Evolutionary conservation across 176 grass and related monocot genomes (phyloP).

Genomic region (Oryza officinalis): DNA sequence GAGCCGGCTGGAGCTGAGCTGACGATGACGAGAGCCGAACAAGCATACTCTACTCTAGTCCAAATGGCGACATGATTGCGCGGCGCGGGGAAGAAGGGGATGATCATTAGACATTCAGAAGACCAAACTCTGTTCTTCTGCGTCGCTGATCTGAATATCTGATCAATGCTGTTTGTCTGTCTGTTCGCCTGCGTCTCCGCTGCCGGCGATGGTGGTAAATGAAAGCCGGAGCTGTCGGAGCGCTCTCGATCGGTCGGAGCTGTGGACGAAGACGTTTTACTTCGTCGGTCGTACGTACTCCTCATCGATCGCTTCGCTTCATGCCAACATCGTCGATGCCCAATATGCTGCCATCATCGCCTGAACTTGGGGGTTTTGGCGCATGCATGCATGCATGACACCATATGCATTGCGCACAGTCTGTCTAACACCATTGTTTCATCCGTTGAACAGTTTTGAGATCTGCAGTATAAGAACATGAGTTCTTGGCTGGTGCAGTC

Average conservation of each 20-base stretch:
- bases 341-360: neutral
- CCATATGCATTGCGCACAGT: neutral
- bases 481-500: neutral
- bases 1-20: neutral
- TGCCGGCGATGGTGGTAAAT: neutral
- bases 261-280: neutral
- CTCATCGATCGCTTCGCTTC: neutral
- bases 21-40: neutral
- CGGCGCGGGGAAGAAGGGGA: constrained; percentile 30
- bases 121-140: neutral
- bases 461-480: neutral
- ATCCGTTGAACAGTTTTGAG: neutral
- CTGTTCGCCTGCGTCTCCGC: neutral
- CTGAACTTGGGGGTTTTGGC: neutral
- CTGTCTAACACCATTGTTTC: neutral
- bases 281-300: neutral
- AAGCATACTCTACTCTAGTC: neutral
- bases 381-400: constrained; percentile 17
- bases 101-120: constrained; percentile 18
- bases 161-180: neutral
- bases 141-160: neutral
- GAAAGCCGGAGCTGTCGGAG: neutral
- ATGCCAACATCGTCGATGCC: neutral
- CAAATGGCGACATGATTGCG: constrained; percentile 31
- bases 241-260: no score